Conservation (phyloP, 192 early-diverging fungal species). For the Rhizoclosmatium sp. region DNA sequence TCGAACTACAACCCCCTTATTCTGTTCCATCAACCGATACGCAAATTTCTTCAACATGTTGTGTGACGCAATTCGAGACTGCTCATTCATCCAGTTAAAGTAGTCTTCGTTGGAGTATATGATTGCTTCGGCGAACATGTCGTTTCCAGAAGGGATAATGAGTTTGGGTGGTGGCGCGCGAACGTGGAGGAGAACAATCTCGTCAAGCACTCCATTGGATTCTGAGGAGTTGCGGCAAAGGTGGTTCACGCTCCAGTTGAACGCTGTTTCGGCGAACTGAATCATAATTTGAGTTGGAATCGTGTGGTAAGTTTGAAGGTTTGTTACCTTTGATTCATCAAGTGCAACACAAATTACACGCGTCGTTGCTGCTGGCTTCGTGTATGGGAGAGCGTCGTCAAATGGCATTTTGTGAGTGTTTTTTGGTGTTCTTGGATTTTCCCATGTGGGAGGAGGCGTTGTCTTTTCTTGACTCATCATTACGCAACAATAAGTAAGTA, state of each 20-base stretch:
- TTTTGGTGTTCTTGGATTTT: background rate
- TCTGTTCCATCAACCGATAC: background rate
- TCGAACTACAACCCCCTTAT: constrained; percentile 9
- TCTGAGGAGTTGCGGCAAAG: background rate
- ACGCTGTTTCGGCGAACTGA: background rate
- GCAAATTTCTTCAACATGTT: constrained; percentile 2
- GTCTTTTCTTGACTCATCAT: too few species aligned
- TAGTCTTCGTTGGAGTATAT: constrained; percentile 1
- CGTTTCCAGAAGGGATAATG: background rate
- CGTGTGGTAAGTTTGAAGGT: background rate
- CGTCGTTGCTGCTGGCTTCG: background rate
- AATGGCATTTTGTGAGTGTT: background rate
- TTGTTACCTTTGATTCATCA: background rate
- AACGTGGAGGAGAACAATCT: background rate
- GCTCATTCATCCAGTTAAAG: background rate
- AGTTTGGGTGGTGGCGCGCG: background rate
- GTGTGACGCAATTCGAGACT: constrained; percentile 3
- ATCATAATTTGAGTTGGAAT: background rate
- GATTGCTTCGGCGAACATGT: background rate
- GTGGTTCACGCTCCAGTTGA: background rate
- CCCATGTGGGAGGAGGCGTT: background rate
- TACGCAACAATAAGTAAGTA: too few species aligned
- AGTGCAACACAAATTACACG: constrained; percentile 6
- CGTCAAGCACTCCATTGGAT: background rate
- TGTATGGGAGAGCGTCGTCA: constrained; percentile 29